Base-by-base conservation (phyloP, 1,284 basidiomycete species). In the Ceratobasidium sp. region DNA sequence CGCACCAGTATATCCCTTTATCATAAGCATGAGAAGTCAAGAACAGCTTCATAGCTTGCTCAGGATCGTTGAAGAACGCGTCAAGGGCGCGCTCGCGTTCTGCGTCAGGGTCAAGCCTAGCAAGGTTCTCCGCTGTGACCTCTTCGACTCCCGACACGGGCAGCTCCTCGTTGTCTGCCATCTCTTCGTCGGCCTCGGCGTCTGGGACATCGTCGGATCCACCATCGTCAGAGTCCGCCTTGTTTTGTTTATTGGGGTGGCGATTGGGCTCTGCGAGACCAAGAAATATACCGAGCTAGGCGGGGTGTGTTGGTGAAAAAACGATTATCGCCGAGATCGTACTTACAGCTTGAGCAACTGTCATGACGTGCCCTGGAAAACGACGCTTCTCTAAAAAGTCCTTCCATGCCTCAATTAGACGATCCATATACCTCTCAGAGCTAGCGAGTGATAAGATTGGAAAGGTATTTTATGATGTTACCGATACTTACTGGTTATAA, bases 1-100 rank as follows among this genome's bases (percentile, higher is more conserved):
- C 53, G 22, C 50, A 68, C 65, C 65, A 68, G n/a, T 68, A 68
- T 34, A 68, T 53, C 4, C 65, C 65, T 20, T 56, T 55, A n/a
- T 68, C 65, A 45, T 68, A 68, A 5, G 65, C 53, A 38, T 68
- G 49, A 1, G 65, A 68, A 6, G 65, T 68, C 53, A 68, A 56
- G 43, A 68, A 68, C 29, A 68, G 17, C 53, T 68, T 68, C 38
- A 56, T 50, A 35, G 56, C 31, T 0, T 53, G 53, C 27, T 68
- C 65, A 3, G 65, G 65, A 38, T 68, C 65, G 27, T 68, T 52
- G 25, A 47, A 55, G 29, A 68, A 68, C n/a, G 52, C 53, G 20
- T 68, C 65, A 29, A 55, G 22, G 10, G 65, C 65, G 5, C 53
- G 52, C 31, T 68, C 65, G 32, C 52, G 43, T 35, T 40, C 65